phyloP scores from a whole-genome alignment of 345 rosid genomes.

The Boechera divaricarpa region DNA sequence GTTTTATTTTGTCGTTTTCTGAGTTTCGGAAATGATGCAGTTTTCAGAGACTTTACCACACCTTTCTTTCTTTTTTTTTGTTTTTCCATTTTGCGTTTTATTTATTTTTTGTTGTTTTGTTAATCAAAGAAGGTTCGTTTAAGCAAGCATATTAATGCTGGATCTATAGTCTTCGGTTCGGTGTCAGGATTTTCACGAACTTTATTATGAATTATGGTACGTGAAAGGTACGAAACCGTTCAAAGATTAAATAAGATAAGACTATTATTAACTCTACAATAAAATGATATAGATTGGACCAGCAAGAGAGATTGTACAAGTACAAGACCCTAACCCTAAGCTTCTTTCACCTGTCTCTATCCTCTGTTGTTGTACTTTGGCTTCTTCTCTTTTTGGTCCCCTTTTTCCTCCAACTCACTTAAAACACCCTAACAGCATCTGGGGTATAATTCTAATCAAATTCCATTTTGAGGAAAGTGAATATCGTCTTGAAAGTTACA shows the following conservation, averaged over 20 bases:
- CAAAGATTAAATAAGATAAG: neutral
- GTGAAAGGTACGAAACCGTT: conserved; percentile 31
- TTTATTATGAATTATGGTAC: conserved; percentile 32
- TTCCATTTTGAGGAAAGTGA: conserved; percentile 10
- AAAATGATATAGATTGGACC: conserved; percentile 26
- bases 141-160: conserved; percentile 27
- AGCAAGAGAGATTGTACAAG: conserved; percentile 31
- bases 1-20: conserved; percentile 37
- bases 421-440: neutral
- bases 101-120: conserved; percentile 21
- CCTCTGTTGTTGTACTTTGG: conserved; percentile 21
- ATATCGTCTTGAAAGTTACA: conserved; percentile 22
- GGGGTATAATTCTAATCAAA: neutral
- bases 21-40: conserved; percentile 44
- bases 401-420: conserved; percentile 9
- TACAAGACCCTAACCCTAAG: conserved; percentile 3
- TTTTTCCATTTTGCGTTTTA: neutral
- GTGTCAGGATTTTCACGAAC: conserved; percentile 27
- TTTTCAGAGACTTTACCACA: conserved; percentile 32
- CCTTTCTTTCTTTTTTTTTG: neutral
- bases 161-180: conserved; percentile 4
- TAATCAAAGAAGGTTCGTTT: conserved; percentile 43
- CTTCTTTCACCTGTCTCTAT: conserved; percentile 29
- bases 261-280: neutral
- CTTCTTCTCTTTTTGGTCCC: conserved; percentile 33